These are phyloP conservation scores for Pachysandra terminalis DNA, from an alignment of 164 flowering plant genomes.

Conservation along the genomic window DNA sequence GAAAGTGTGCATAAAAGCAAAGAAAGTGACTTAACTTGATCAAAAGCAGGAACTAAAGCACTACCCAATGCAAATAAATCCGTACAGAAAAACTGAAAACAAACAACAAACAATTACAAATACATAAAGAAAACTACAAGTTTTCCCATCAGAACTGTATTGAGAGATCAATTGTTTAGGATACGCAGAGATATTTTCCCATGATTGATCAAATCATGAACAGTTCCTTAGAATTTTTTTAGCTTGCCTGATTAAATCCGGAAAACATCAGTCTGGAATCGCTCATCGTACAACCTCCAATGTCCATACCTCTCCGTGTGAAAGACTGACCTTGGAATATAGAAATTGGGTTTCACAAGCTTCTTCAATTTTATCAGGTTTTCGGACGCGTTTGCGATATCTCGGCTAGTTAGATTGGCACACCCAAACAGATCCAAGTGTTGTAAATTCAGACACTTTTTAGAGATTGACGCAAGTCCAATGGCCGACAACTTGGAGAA, in stretches of 20 bases:
- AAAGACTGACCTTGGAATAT: slow-evolving; percentile 63
- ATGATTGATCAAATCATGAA: too few species aligned
- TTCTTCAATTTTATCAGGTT: slow-evolving; percentile 54
- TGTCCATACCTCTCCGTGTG: slow-evolving; percentile 83
- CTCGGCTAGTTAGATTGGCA: slow-evolving; percentile 65
- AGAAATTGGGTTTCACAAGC: slow-evolving; percentile 68
- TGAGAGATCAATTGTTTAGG: too few species aligned
- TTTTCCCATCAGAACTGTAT: too few species aligned
- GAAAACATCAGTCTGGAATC: slow-evolving; percentile 76
- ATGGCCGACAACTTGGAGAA: slow-evolving; percentile 65
- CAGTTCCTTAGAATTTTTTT: neutral
- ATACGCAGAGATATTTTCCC: too few species aligned
- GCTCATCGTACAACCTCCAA: slow-evolving; percentile 87
- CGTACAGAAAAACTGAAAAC: too few species aligned
- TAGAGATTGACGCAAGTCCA: slow-evolving; percentile 56
- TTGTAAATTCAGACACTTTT: slow-evolving; percentile 60
- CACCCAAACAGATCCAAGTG: slow-evolving; percentile 77
- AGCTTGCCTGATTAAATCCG: slow-evolving; percentile 43
- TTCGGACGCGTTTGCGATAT: slow-evolving; percentile 46
- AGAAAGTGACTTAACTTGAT: too few species aligned
- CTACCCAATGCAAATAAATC: too few species aligned
- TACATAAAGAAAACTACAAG: too few species aligned
- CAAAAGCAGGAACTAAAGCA: too few species aligned
- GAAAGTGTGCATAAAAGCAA: too few species aligned
- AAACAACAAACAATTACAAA: too few species aligned